Percentiles rank a stretch among this genome's conserved stretches.
phyloP scores from a whole-genome alignment of 768 basidiomycete species.

The Bullera alba region DNA sequence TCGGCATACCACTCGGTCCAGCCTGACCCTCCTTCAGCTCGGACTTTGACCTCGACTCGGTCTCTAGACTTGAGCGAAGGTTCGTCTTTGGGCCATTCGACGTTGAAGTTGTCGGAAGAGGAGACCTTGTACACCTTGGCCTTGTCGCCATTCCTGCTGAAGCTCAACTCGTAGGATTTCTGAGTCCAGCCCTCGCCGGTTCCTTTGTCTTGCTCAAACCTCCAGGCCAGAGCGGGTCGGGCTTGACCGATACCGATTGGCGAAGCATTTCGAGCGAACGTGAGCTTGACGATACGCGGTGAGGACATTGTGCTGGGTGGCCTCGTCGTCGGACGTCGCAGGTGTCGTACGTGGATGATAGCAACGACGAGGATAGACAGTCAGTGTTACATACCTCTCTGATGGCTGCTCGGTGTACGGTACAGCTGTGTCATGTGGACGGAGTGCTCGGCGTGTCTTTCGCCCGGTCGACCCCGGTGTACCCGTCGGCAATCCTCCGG shows the following conservation, averaged over 20 bases:
- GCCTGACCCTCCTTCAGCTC: conserved; percentile 3
- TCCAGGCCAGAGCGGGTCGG: conserved; percentile 24
- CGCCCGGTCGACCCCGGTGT: too few relatives aligned
- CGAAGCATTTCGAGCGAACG: conserved; percentile 6
- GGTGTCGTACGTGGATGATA: too few relatives aligned
- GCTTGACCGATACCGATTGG: conserved; percentile 9
- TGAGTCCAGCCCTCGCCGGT: conserved; percentile 19
- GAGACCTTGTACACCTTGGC: conserved; percentile 2
- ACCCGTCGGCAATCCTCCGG: too few relatives aligned
- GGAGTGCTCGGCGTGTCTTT: too few relatives aligned
- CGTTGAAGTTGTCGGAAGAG: conserved; percentile 11
- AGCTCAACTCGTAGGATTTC: conserved; percentile 17
- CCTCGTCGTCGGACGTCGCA: too few relatives aligned
- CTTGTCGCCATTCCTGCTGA: neutral
- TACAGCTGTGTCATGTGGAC: too few relatives aligned
- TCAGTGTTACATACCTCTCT: too few relatives aligned
- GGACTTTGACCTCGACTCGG: conserved; percentile 7
- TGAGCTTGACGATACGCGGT: conserved; percentile 2
- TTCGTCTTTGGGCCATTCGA: conserved; percentile 19
- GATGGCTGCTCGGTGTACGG: too few relatives aligned
- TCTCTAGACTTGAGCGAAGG: conserved; percentile 17
- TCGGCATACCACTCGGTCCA: conserved; percentile 5
- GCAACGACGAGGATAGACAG: neutral
- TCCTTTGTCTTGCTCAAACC: conserved; percentile 9
- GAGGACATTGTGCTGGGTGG: neutral